Conservation (phyloP, 768 basidiomycete species). For the Sporobolomyces roseus region DNA sequence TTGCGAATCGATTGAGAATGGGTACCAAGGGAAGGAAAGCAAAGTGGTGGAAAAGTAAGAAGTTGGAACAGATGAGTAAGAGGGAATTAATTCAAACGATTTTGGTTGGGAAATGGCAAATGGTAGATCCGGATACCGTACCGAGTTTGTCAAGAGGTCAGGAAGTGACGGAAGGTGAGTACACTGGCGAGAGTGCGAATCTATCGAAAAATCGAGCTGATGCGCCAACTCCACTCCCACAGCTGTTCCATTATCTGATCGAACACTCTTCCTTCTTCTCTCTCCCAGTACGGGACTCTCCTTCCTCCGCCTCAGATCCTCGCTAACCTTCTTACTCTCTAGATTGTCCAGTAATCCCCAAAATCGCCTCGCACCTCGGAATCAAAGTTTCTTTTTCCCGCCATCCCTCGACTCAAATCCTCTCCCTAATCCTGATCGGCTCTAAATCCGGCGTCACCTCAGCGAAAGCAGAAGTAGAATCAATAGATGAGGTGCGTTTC, state of each 20-base stretch:
- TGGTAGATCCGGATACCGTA: constrained; percentile 24
- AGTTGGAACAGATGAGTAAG: constrained; percentile 33
- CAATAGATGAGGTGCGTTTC: constrained; percentile 28
- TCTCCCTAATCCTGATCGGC: constrained; percentile 23
- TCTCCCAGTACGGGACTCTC: constrained; percentile 30
- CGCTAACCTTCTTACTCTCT: neutral
- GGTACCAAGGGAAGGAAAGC: constrained; percentile 15
- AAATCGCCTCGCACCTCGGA: constrained; percentile 9
- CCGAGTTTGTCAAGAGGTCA: neutral
- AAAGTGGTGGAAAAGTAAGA: constrained; percentile 26
- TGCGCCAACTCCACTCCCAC: too few relatives aligned
- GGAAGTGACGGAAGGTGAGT: neutral
- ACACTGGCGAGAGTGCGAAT: too few relatives aligned
- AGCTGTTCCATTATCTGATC: constrained; percentile 19
- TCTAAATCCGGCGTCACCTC: neutral
- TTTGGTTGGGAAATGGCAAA: constrained; percentile 22
- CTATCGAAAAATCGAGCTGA: too few relatives aligned
- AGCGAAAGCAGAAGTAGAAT: constrained; percentile 15
- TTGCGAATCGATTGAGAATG: neutral
- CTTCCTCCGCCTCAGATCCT: neutral
- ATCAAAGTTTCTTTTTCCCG: constrained; percentile 22
- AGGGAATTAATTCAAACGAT: constrained; percentile 23
- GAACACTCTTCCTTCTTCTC: constrained; percentile 34
- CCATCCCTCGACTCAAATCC: neutral
- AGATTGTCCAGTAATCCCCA: constrained; percentile 26